Base-by-base conservation (phyloP, 2,329 filamentous ascomycete species). In the Penicillium expansum region DNA sequence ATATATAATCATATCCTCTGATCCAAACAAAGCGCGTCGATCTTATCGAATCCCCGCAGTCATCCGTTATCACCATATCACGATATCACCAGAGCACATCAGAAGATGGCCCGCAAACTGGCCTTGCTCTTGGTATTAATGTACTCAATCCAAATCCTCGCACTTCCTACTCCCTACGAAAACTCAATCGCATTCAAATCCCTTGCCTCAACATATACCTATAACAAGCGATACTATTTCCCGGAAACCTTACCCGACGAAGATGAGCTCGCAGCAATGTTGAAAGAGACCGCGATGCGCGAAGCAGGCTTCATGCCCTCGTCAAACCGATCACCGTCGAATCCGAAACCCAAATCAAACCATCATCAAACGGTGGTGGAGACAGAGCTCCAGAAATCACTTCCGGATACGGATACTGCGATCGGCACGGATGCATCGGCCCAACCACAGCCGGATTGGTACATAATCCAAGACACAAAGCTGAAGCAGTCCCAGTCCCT, bases 221-320 rank as follows among this genome's bases (percentile, higher is more conserved):
- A 35, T 11, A 35, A 43, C 27, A 60, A 59, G 55, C 48, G 39
- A 44, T 62, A 57, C 48, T 65, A 62, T 39, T 65, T 63, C 32
- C 62, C 59, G 4, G 62, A 66, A 22, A 62, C 57, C 3, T 24
- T 65, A 0, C 59, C 57, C 0, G 61, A 65, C 14, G 43, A 57
- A 13, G 47, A 57, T 13, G 61, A 64, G 39, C 37, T 63, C 38
- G 53, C 48, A 35, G 44, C 43, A 5, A 37, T 45, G 7, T n/a
- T 58, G 10, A 52, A 29, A 16, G 54, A 56, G 7, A 50, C 43
- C 9, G 41, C 58, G 8, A 35, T 64, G 37, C 61, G 56, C 16
- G 61, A 66, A 45, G 59, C 61, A 14, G 62, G 59, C 16, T 55
- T 56, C 30, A 18, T 57, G 5, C n/a, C 37, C 10, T 49, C 43